Percentiles rank a stretch among this genome's conserved stretches.
Evolutionary conservation across 495 filamentous ascomycete species (phyloP).

Genomic region (Baudoinia panamericana): DNA sequence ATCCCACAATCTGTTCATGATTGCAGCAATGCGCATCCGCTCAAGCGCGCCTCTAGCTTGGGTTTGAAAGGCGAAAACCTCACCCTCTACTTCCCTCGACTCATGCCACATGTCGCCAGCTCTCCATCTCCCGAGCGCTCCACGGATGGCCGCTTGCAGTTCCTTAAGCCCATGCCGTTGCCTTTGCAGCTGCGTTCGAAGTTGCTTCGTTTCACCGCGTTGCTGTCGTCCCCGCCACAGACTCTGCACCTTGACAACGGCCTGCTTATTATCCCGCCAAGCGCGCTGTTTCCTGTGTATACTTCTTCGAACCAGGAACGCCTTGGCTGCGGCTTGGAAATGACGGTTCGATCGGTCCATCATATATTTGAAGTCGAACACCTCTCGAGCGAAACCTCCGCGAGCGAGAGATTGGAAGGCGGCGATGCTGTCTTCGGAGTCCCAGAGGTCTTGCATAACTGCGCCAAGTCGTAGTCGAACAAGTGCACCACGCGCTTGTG

Average conservation of each 20-base stretch:
- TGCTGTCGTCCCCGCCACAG: slow-evolving; percentile 65
- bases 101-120: slow-evolving; percentile 29
- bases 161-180: slow-evolving; percentile 44
- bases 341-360: slow-evolving; percentile 52
- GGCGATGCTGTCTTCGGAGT: slow-evolving; percentile 61
- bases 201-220: slow-evolving; percentile 50
- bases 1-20: slow-evolving; percentile 36
- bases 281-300: slow-evolving; percentile 46
- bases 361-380: slow-evolving; percentile 58
- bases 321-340: slow-evolving; percentile 72
- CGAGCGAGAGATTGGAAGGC: slow-evolving; percentile 75
- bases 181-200: slow-evolving; percentile 47
- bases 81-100: slow-evolving; percentile 30
- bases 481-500: slow-evolving; percentile 72
- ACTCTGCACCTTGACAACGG: slow-evolving; percentile 73
- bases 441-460: slow-evolving; percentile 84
- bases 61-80: slow-evolving; percentile 55
- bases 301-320: slow-evolving; percentile 59
- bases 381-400: slow-evolving; percentile 64
- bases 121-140: slow-evolving; percentile 27
- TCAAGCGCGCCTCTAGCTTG: slow-evolving; percentile 49
- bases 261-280: slow-evolving; percentile 56
- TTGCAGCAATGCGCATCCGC: slow-evolving; percentile 35
- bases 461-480: slow-evolving; percentile 64
- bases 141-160: slow-evolving; percentile 39